A percentile compares a stretch with the other conserved stretches of the same genome.
Evolutionary conservation across 1,284 basidiomycete genomes (phyloP).

Genomic region (Porogramme epimiltina): DNA sequence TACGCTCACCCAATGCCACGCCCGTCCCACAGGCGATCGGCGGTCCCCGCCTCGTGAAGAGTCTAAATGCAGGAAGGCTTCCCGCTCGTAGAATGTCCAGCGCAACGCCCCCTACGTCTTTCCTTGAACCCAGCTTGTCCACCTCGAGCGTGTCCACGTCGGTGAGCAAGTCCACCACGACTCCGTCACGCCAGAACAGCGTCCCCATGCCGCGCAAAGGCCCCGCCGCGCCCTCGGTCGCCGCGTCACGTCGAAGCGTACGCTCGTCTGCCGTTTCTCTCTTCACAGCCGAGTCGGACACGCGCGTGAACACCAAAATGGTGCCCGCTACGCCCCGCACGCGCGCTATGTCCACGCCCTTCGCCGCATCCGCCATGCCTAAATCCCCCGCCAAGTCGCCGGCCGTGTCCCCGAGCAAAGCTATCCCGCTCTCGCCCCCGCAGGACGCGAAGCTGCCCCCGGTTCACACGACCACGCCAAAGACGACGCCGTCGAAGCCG

Average conservation of each 20-base stretch:
- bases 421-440: slow-evolving; percentile 25
- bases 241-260: slow-evolving; percentile 25
- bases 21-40: slow-evolving; percentile 21
- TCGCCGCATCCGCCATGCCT: slow-evolving; percentile 15
- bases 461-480: slow-evolving; percentile 15
- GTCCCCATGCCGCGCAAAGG: slow-evolving; percentile 19
- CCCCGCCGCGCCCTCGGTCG: slow-evolving; percentile 22
- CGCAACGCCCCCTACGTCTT: slow-evolving; percentile 29
- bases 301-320: slow-evolving; percentile 26
- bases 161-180: slow-evolving; percentile 22
- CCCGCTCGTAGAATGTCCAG: slow-evolving; percentile 25
- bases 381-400: slow-evolving; percentile 21
- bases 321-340: slow-evolving; percentile 38
- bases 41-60: slow-evolving; percentile 23
- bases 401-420: slow-evolving; percentile 22
- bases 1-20: slow-evolving; percentile 32
- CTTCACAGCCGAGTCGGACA: slow-evolving; percentile 27
- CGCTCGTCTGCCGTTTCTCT: slow-evolving; percentile 33
- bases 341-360: slow-evolving; percentile 33
- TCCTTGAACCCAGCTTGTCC: slow-evolving; percentile 26
- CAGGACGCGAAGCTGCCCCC: slow-evolving; percentile 6
- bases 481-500: slow-evolving; percentile 22
- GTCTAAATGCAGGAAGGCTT: slow-evolving; percentile 17
- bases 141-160: slow-evolving; percentile 26
- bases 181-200: slow-evolving; percentile 26